These are phyloP conservation scores for Cyclaneusma minus DNA, from an alignment of 2,329 filamentous ascomycete species.

Conservation along the genomic window DNA sequence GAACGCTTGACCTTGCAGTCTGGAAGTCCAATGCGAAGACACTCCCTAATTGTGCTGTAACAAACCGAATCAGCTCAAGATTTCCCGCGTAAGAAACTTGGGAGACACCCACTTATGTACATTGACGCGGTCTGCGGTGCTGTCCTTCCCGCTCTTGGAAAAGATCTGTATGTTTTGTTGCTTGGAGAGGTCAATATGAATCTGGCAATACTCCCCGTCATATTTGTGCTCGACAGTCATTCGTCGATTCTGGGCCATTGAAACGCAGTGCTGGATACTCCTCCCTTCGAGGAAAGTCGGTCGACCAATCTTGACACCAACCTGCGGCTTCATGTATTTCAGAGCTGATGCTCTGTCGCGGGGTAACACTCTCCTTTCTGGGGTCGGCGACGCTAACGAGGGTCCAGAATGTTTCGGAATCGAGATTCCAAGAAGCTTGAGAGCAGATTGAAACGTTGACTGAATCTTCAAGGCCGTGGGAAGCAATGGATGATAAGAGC, in stretches of 20 bases:
- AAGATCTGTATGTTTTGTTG: slow-evolving; percentile 54
- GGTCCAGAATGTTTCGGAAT: too few relatives aligned
- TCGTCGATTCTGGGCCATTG: slow-evolving; percentile 39
- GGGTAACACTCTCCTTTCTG: too few relatives aligned
- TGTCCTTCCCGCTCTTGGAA: slow-evolving; percentile 85
- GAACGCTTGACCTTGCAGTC: slow-evolving; percentile 16
- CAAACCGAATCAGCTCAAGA: too few relatives aligned
- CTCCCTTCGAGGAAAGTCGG: slow-evolving; percentile 49
- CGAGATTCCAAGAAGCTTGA: slow-evolving; percentile 39
- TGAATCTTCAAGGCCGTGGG: slow-evolving; percentile 56
- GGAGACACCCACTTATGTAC: too few relatives aligned
- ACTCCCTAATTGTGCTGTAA: neutral
- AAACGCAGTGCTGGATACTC: slow-evolving; percentile 59
- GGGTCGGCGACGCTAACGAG: too few relatives aligned
- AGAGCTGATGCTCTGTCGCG: too few relatives aligned
- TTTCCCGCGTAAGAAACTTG: slow-evolving; percentile 16
- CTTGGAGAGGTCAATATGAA: slow-evolving; percentile 58
- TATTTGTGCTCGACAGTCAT: slow-evolving; percentile 72
- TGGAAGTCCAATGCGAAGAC: neutral
- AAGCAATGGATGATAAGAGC: slow-evolving; percentile 51
- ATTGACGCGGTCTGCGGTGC: slow-evolving; percentile 51
- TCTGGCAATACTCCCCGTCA: slow-evolving; percentile 81
- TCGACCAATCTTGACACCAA: slow-evolving; percentile 47
- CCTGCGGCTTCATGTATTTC: neutral
- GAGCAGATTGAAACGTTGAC: slow-evolving; percentile 47